Percentiles rank a stretch among this genome's conserved stretches.
Conservation (phyloP, 495 filamentous ascomycete species). For the Aspergillus diversus region DNA sequence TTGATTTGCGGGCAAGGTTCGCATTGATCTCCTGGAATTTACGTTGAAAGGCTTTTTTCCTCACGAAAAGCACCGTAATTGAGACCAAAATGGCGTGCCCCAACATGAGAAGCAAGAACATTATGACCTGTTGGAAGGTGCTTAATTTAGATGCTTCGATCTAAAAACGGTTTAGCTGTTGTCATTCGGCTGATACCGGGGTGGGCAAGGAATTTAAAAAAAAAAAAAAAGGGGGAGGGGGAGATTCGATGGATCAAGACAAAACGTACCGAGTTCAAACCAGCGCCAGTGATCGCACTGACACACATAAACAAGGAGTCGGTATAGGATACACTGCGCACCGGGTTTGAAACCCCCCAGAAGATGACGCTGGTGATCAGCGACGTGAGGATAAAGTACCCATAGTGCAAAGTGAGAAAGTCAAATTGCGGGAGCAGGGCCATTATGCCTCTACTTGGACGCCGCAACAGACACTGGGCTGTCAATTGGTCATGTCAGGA, state of each 20-base stretch:
- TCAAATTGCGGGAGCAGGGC: constrained; percentile 56
- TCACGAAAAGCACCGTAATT: constrained; percentile 52
- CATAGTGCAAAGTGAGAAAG: constrained; percentile 78
- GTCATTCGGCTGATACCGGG: not conserved
- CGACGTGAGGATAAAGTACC: constrained; percentile 72
- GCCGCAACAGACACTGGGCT: constrained; percentile 29
- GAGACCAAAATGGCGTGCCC: constrained; percentile 62
- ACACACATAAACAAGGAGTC: constrained; percentile 78
- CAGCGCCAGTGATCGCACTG: constrained; percentile 80
- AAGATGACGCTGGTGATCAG: constrained; percentile 73
- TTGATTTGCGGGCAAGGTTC: constrained; percentile 33
- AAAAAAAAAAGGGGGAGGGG: not conserved
- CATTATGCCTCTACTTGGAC: constrained; percentile 30
- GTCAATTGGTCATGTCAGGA: not conserved
- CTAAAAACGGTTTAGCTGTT: constrained; percentile 25
- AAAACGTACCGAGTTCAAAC: constrained; percentile 66
- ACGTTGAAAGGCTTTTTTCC: constrained; percentile 71
- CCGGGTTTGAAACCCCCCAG: constrained; percentile 67
- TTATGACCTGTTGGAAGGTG: constrained; percentile 74
- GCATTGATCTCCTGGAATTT: constrained; percentile 64
- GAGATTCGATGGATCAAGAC: not conserved
- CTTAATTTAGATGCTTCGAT: constrained; percentile 71
- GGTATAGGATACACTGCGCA: constrained; percentile 66
- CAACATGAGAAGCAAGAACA: constrained; percentile 73
- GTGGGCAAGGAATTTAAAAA: not conserved